Evolutionary conservation across 345 rosid species (phyloP), one percentile per base, ranked within the genome.

Genomic region (Arabidopsis arenosa): DNA sequence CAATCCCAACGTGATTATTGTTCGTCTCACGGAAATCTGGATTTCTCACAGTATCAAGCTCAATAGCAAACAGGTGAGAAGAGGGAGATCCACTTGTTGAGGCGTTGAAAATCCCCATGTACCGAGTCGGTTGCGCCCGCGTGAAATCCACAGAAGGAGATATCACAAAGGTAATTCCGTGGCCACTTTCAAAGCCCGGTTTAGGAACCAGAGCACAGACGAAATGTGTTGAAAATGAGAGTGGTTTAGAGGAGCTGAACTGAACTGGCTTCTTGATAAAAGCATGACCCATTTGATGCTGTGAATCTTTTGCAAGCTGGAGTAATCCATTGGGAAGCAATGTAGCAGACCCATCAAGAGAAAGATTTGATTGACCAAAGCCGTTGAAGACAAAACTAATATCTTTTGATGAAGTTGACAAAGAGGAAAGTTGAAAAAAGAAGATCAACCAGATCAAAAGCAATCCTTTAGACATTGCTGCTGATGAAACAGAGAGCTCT

Each of bases 261-360:
- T 23, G 69, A 52, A 93, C 4, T 9, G 85, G 90, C 0, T 84
- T 78, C 17, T 83, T 59, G 82, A 80, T 81, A 61, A 93, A 93
- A 63, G 89, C 97, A 28, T 87, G 97, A 35, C 98, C 97, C 73
- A 74, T 68, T 53, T 82, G 41, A 18, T 91, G 80, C n/a, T 62
- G 26, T 0, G 86, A 81, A 14, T 47, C 80, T 49, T 88, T 81
- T 2, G 90, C 88, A 12, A 93, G 75, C 68, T 63, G 72, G 9
- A 93, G 80, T 56, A 91, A 17, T 68, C 98, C 97, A 33, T 73
- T 78, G 48, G 47, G 40, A 32, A 47, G 81, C 60, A 78, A 44
- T 60, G 68, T 56, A 39, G 81, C 62, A 32, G 73, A 30, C 0
- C 68, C 73, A 35, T 59, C 77, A 13, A 78, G 73, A 49, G 67